Base-by-base conservation (phyloP, 768 basidiomycete genomes). In the Russula brevipes region DNA sequence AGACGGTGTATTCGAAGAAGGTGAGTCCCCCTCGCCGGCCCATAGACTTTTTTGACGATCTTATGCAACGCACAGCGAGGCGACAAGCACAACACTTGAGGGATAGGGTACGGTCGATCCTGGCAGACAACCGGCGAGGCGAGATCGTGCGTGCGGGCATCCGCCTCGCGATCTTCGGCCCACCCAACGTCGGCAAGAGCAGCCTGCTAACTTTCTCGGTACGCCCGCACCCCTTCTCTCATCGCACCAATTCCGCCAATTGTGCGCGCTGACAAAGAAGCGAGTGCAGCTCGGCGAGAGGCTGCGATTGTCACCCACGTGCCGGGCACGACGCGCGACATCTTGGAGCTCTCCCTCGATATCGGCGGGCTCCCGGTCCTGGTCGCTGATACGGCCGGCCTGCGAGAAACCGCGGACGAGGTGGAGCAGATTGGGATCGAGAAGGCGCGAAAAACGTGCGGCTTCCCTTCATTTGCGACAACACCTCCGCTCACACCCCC, bases 121-220 rank as follows among this genome's bases (percentile, higher is more conserved):
- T 95, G 1, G 73, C 80, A 5, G 92, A 94, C 72, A 84, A 82
- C 52, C 82, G 87, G 19, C 80, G 87, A 41, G 92, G 93, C 0
- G 94, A 96, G 72, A 85, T 96, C 55, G 76, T 94, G 63, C 85
- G 91, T 12, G 83, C 85, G 1, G 94, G 94, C 2, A 82, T 95
- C 53, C 85, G 84, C 50, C 78, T 96, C 9, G 87, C 90, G 14
- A 94, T 97, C 44, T 94, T 94, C 70, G 94, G 94, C 0, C 91
- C 93, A 30, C 91, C 94, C 0, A 97, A 97, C 69, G 92, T 89
- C 1, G 94, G 94, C n/a, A 97, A 96, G 76, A 94, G 91, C 70
- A 91, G 87, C 69, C 73, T 94, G 19, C 79, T 93, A 96, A 96
- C 70, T 92, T 86, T 71, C 77, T 96, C 12, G 89, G 93, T 87